A percentile compares a stretch with the other conserved stretches of the same genome.
These are phyloP conservation scores for Hypholoma sublateritium DNA, from an alignment of 768 basidiomycete genomes.

Conservation along the genomic window DNA sequence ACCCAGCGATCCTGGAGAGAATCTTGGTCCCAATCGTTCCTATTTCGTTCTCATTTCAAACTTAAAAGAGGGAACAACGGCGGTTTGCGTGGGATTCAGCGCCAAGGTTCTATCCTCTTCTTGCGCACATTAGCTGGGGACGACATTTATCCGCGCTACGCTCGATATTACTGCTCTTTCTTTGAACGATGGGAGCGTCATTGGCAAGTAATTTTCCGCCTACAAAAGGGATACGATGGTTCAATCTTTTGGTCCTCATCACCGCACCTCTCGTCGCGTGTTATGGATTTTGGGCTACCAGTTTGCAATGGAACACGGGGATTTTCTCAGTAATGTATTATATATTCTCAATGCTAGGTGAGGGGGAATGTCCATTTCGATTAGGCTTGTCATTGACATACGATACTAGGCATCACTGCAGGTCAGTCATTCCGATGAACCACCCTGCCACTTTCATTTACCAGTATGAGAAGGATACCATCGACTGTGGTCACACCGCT, in stretches of 20 bases:
- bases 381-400: slow-evolving; percentile 12
- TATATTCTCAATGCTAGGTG: slow-evolving; percentile 84
- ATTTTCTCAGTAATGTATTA: slow-evolving; percentile 72
- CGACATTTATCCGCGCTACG: not conserved
- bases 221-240: slow-evolving; percentile 66
- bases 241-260: slow-evolving; percentile 70
- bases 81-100: slow-evolving; percentile 18
- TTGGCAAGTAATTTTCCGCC: slow-evolving; percentile 39
- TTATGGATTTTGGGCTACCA: slow-evolving; percentile 61
- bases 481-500: slow-evolving; percentile 83
- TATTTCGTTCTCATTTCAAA: slow-evolving; percentile 4
- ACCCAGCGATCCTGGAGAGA: slow-evolving; percentile 23
- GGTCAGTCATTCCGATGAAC: slow-evolving; percentile 25
- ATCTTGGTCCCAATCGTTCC: slow-evolving; percentile 14
- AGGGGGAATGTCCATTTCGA: slow-evolving; percentile 16
- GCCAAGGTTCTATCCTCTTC: slow-evolving; percentile 8
- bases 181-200: slow-evolving; percentile 11
- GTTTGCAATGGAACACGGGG: slow-evolving; percentile 49
- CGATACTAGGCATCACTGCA: slow-evolving; percentile 47
- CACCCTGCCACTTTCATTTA: not conserved
- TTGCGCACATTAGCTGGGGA: not conserved
- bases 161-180: not conserved
- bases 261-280: slow-evolving; percentile 69
- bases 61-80: slow-evolving; percentile 13
- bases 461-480: slow-evolving; percentile 58